phyloP scores from a whole-genome alignment of 192 early-diverging fungal species.

The Lunasporangiospora selenospora region DNA sequence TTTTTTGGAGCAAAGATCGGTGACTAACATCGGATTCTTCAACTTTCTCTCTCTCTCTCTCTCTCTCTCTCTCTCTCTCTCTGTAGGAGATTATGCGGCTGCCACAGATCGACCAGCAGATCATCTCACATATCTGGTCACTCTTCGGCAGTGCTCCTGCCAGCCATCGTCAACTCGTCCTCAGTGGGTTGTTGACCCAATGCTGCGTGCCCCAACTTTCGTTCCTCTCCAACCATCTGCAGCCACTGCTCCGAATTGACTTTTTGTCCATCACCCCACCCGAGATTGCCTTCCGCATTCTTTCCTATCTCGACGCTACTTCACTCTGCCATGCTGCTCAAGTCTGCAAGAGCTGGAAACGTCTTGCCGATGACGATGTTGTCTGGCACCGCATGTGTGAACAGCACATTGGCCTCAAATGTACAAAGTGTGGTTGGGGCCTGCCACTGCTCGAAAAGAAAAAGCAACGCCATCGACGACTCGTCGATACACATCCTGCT shows the following conservation, averaged over 20 bases:
- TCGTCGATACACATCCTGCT: conserved; percentile 9
- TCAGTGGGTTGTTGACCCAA: conserved; percentile 78
- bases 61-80: background rate
- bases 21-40: conserved; percentile 3
- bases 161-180: conserved; percentile 68
- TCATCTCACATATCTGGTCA: conserved; percentile 75
- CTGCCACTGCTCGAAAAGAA: conserved; percentile 83
- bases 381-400: conserved; percentile 98
- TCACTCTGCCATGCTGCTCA: conserved; percentile 92
- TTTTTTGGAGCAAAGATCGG: no score
- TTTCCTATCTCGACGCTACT: conserved; percentile 91
- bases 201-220: conserved; percentile 91
- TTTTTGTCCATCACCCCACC: conserved; percentile 77
- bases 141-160: conserved; percentile 72
- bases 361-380: conserved; percentile 87
- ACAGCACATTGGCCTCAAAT: conserved; percentile 97
- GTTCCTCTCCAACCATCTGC: conserved; percentile 73
- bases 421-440: conserved; percentile 97
- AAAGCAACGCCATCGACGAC: conserved; percentile 52
- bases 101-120: conserved; percentile 59
- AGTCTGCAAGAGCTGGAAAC: conserved; percentile 83
- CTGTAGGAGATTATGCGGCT: conserved; percentile 64
- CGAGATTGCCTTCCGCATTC: conserved; percentile 84
- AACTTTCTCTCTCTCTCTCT: background rate
- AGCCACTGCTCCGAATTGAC: conserved; percentile 81